Percentiles rank a stretch among this genome's conserved stretches.
Evolutionary conservation across 768 basidiomycete genomes (phyloP).

Genomic region (Galerina sulciceps): DNA sequence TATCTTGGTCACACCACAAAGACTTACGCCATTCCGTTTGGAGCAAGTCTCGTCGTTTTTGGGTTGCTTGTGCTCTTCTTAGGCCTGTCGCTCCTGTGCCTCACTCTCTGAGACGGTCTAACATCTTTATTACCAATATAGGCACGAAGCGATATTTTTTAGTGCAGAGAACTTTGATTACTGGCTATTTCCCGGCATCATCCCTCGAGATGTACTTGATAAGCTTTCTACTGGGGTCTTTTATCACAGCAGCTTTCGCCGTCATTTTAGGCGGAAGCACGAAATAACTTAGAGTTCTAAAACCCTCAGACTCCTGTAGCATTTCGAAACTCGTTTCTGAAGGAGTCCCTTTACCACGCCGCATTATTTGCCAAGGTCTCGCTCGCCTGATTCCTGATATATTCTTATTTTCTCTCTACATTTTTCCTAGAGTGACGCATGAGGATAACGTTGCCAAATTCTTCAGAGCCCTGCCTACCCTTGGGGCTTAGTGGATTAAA

Average conservation of each 20-base stretch:
- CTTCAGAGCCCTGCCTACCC: slow-evolving; percentile 24
- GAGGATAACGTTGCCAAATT: not conserved
- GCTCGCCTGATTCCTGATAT: not conserved
- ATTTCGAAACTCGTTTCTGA: too few relatives aligned
- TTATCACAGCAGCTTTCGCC: slow-evolving; percentile 8
- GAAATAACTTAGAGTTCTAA: not conserved
- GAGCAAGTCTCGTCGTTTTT: not conserved
- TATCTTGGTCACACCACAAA: slow-evolving; percentile 10
- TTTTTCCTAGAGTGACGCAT: not conserved
- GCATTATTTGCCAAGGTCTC: not conserved
- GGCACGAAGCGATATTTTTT: slow-evolving; percentile 16
- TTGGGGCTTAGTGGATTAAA: slow-evolving; percentile 45
- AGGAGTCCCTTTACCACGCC: too few relatives aligned
- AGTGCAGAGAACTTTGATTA: slow-evolving; percentile 10
- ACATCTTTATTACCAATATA: not conserved
- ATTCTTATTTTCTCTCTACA: not conserved
- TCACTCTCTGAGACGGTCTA: not conserved
- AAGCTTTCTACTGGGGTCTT: slow-evolving; percentile 8
- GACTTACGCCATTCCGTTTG: slow-evolving; percentile 8
- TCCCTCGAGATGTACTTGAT: slow-evolving; percentile 5
- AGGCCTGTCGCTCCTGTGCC: not conserved
- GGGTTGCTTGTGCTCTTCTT: slow-evolving; percentile 9
- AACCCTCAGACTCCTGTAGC: not conserved
- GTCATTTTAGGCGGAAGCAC: not conserved
- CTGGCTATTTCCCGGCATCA: slow-evolving; percentile 14